phyloP scores from a whole-genome alignment of 1,284 basidiomycete species.

The Fomitopsis betulina region DNA sequence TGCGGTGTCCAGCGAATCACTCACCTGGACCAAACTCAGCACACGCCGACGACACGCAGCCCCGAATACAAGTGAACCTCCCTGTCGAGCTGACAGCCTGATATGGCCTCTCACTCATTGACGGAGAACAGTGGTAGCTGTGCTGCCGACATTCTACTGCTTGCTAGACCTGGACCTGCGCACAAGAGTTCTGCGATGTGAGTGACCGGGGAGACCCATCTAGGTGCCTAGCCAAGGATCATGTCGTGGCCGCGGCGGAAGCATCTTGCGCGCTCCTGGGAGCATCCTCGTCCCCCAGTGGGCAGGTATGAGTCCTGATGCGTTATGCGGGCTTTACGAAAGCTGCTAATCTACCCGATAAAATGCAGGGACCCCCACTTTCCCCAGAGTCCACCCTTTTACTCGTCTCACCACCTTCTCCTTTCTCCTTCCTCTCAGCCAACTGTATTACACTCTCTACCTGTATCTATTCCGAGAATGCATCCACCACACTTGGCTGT shows the following conservation, averaged over 20 bases:
- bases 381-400: neutral
- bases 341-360: neutral
- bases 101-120: no score
- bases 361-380: neutral
- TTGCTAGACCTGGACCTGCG: neutral
- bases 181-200: neutral
- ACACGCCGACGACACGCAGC: neutral
- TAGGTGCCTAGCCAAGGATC: neutral
- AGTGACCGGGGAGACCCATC: neutral
- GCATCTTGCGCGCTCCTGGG: neutral
- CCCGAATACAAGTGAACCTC: neutral
- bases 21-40: neutral
- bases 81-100: no score
- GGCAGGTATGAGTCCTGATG: neutral
- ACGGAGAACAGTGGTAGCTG: no score
- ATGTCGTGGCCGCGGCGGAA: neutral
- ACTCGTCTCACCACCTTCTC: neutral
- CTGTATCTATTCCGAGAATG: neutral
- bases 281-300: neutral
- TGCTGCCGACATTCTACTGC: neutral
- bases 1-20: neutral
- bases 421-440: neutral
- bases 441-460: neutral
- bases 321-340: neutral
- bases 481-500: neutral